Evolutionary conservation across 768 basidiomycete genomes (phyloP).

Genomic region (Leccinum arenicola): DNA sequence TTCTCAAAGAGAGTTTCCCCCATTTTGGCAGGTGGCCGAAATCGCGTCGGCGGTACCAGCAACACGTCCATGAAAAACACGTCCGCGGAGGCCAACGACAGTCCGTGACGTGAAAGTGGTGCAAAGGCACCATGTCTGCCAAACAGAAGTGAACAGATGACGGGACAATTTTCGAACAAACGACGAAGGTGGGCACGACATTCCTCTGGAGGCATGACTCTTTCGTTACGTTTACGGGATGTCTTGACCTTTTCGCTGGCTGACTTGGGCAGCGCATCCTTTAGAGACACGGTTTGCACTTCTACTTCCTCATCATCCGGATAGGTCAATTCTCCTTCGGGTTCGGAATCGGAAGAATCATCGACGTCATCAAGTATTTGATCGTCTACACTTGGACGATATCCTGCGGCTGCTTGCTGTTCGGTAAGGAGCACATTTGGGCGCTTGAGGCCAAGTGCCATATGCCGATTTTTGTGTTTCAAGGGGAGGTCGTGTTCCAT

Average conservation of each 20-base stretch:
- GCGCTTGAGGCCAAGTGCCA: constrained; percentile 53
- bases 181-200: constrained; percentile 90
- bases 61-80: constrained; percentile 97
- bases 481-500: constrained; percentile 86
- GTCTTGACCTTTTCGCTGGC: constrained; percentile 79
- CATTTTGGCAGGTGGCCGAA: constrained; percentile 91
- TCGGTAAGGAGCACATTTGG: constrained; percentile 71
- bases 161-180: constrained; percentile 78
- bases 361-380: constrained; percentile 41
- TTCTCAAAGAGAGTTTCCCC: constrained; percentile 94
- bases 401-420: constrained; percentile 26
- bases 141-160: constrained; percentile 85
- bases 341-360: constrained; percentile 49
- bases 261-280: constrained; percentile 55
- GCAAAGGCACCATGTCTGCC: constrained; percentile 90
- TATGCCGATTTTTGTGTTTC: constrained; percentile 70
- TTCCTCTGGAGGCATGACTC: constrained; percentile 87
- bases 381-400: constrained; percentile 25
- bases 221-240: constrained; percentile 79
- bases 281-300: constrained; percentile 27
- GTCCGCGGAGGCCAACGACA: constrained; percentile 78
- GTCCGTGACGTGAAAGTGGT: constrained; percentile 51
- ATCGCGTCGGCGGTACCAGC: constrained; percentile 90
- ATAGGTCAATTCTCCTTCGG: constrained; percentile 43
- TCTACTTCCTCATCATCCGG: constrained; percentile 53